Percentiles rank a stretch among this genome's conserved stretches.
Evolutionary conservation across 164 flowering plant species (phyloP).

Genomic region (Annona cherimola): DNA sequence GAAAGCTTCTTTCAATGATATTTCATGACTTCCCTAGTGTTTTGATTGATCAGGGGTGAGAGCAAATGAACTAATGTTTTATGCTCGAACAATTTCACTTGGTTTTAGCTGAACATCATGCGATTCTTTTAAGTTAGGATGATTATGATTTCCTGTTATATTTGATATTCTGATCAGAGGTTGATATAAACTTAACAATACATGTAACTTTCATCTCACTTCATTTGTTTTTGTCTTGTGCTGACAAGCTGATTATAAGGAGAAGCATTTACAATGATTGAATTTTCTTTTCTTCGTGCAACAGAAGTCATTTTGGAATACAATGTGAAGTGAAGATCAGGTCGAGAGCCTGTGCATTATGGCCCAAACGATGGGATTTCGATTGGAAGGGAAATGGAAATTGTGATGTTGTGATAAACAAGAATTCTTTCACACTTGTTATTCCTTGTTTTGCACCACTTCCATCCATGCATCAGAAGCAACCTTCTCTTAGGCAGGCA

Average conservation of each 20-base stretch:
- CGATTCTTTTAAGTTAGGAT: neutral
- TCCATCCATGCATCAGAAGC: constrained; percentile 3
- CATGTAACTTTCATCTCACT: neutral
- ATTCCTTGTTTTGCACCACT: constrained; percentile 9
- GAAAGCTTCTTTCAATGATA: neutral
- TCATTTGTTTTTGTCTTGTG: neutral
- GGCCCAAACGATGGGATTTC: neutral
- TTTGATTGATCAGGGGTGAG: neutral
- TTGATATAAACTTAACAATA: neutral
- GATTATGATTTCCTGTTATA: neutral
- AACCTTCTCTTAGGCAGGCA: constrained; percentile 14
- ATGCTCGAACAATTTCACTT: neutral
- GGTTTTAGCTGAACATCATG: neutral
- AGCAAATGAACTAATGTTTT: neutral
- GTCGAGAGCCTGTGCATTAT: neutral
- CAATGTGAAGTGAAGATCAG: neutral
- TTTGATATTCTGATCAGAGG: neutral
- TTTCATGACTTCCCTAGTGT: neutral
- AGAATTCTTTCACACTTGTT: neutral
- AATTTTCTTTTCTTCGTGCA: neutral
- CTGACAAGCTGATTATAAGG: neutral
- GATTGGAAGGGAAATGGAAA: neutral
- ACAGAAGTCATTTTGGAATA: neutral
- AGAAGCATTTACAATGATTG: constrained; percentile 1
- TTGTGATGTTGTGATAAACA: neutral